A percentile compares a stretch with the other conserved stretches of the same genome.
Evolutionary conservation across 2,329 filamentous ascomycete genomes (phyloP).

Genomic region (Calonectria leucothoes): DNA sequence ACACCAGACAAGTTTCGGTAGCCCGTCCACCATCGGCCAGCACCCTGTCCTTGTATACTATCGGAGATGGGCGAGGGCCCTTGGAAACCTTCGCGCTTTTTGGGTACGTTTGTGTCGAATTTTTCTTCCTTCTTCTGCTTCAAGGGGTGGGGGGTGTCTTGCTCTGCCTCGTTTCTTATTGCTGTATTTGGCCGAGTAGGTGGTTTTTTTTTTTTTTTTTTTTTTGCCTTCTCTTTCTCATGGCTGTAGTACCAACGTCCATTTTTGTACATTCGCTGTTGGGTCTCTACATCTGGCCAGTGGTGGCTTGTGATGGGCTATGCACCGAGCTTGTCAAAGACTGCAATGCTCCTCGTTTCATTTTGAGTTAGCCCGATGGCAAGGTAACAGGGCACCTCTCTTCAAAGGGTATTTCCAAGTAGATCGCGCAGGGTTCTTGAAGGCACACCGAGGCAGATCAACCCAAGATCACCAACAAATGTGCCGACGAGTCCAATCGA

Average conservation of each 20-base stretch:
- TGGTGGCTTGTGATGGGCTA: neutral
- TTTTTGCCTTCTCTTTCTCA: neutral
- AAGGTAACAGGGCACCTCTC: neutral
- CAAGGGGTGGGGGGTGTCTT: neutral
- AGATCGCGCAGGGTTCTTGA: neutral
- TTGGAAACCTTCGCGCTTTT: neutral
- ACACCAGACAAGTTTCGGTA: neutral
- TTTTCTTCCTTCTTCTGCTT: neutral
- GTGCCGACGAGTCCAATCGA: neutral
- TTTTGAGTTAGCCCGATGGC: neutral
- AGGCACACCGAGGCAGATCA: neutral
- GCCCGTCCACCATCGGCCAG: neutral
- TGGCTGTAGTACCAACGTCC: neutral
- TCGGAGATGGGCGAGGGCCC: conserved; percentile 13
- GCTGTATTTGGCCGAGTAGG: neutral
- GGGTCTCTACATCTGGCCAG: neutral
- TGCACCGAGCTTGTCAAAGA: neutral
- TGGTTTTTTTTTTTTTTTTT: neutral
- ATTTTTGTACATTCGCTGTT: neutral
- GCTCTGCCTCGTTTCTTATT: neutral
- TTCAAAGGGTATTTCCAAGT: neutral
- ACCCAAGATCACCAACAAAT: neutral
- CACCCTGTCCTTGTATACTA: neutral
- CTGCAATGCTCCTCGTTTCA: neutral
- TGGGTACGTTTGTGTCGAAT: neutral